These are phyloP conservation scores for Symbiodinium pilosum DNA, from an alignment of 73 alveolate genomes.

Conservation along the genomic window DNA sequence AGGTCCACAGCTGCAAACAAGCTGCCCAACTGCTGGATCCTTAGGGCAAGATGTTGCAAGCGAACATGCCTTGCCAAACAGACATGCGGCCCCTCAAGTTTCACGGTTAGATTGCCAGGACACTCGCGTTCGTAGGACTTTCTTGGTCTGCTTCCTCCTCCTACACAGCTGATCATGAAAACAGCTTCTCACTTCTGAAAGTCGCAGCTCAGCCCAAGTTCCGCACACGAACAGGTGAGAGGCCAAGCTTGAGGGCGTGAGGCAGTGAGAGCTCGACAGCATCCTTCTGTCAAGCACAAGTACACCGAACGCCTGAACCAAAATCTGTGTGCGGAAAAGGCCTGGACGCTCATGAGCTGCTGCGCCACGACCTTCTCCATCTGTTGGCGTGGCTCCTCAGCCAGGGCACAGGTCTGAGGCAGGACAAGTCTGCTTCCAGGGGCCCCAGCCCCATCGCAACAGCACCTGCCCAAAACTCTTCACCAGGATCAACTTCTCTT, in stretches of 20 bases:
- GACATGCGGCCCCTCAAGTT: too few relatives aligned
- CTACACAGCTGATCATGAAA: too few relatives aligned
- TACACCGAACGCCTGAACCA: not conserved
- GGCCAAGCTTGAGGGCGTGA: not conserved
- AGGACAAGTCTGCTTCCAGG: too few relatives aligned
- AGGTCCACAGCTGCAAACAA: not conserved
- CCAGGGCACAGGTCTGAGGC: too few relatives aligned
- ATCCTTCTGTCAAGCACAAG: not conserved
- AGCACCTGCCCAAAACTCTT: not conserved
- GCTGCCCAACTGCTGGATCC: not conserved
- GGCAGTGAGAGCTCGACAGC: not conserved
- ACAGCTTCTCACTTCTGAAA: not conserved
- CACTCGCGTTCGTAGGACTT: too few relatives aligned
- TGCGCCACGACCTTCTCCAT: slow-evolving; percentile 15
- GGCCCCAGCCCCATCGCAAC: not conserved
- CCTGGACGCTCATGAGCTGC: not conserved
- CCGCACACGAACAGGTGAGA: not conserved
- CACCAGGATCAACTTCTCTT: too few relatives aligned
- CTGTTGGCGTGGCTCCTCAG: not conserved
- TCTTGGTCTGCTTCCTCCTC: too few relatives aligned
- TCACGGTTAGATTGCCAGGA: too few relatives aligned
- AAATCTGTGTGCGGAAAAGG: too few relatives aligned
- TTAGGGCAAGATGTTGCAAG: too few relatives aligned
- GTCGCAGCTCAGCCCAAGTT: not conserved
- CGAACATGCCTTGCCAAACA: too few relatives aligned